These are phyloP conservation scores for Lasiodiplodia hormozganensis DNA, from an alignment of 2,329 filamentous ascomycete species.

Conservation along the genomic window DNA sequence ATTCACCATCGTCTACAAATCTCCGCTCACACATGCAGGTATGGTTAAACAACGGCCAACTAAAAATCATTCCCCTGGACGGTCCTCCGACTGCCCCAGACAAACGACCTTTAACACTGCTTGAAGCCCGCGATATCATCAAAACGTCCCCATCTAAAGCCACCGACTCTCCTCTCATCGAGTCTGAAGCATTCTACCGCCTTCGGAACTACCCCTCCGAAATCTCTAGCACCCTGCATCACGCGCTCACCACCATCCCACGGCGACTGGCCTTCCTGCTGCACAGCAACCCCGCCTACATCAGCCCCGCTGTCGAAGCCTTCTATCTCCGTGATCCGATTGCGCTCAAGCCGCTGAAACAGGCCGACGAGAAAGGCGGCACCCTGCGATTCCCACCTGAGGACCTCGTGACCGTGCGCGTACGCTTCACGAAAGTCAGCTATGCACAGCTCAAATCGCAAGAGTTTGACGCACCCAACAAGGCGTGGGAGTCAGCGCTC, in stretches of 20 bases:
- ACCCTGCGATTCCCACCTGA: slow-evolving; percentile 70
- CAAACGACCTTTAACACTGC: slow-evolving; percentile 60
- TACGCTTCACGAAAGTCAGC: slow-evolving; percentile 84
- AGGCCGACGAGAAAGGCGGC: slow-evolving; percentile 52
- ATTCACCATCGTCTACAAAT: not conserved
- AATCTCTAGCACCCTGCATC: slow-evolving; percentile 77
- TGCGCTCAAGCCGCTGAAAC: slow-evolving; percentile 71
- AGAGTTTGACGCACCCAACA: slow-evolving; percentile 71
- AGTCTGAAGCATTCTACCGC: slow-evolving; percentile 48
- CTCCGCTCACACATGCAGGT: slow-evolving; percentile 54
- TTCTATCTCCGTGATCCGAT: slow-evolving; percentile 92
- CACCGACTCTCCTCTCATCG: slow-evolving; percentile 75
- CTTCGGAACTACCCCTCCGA: slow-evolving; percentile 49
- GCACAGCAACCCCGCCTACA: slow-evolving; percentile 74
- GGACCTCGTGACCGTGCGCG: slow-evolving; percentile 80
- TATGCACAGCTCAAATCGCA: slow-evolving; percentile 92
- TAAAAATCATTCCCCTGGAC: slow-evolving; percentile 73
- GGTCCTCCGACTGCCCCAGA: slow-evolving; percentile 31
- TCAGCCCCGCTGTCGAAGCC: slow-evolving; percentile 84
- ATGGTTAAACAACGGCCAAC: slow-evolving; percentile 82
- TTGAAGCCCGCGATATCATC: slow-evolving; percentile 70
- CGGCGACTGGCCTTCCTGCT: slow-evolving; percentile 82
- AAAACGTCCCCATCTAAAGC: slow-evolving; percentile 48
- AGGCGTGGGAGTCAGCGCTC: slow-evolving; percentile 43
- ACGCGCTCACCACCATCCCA: slow-evolving; percentile 75